Evolutionary conservation across 140 eudicot genomes (phyloP).

Genomic region (Anethum foeniculum): DNA sequence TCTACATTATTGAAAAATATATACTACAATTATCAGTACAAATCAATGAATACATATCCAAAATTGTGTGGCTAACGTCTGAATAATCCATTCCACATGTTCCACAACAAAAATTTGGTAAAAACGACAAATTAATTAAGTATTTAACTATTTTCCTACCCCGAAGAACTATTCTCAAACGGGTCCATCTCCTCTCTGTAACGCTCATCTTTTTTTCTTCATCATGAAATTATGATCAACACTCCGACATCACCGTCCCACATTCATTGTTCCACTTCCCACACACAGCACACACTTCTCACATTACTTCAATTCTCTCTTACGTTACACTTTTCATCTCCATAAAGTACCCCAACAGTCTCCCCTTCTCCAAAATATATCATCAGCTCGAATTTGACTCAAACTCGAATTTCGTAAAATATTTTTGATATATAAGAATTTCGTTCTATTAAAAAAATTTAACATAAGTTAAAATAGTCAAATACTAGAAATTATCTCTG

Average conservation of each 20-base stretch:
- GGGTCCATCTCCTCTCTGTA: slow-evolving; percentile 1
- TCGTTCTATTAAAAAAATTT: too few species aligned
- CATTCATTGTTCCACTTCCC: neutral
- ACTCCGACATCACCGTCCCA: neutral
- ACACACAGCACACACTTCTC: neutral
- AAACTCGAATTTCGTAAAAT: neutral
- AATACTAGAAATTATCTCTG: too few species aligned
- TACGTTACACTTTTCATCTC: slow-evolving; percentile 7
- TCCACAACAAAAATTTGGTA: neutral
- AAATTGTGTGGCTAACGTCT: neutral
- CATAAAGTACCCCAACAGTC: neutral
- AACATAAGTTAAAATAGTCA: too few species aligned
- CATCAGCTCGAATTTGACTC: too few species aligned
- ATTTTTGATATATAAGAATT: too few species aligned
- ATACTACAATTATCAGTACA: neutral
- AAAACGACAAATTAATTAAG: neutral
- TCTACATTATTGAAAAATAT: too few species aligned
- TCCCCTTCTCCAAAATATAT: neutral
- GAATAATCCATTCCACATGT: neutral
- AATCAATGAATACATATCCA: neutral
- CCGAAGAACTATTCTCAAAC: neutral
- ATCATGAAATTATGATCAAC: neutral
- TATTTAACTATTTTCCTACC: neutral
- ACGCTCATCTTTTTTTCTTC: neutral
- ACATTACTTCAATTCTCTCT: neutral